phyloP scores from a whole-genome alignment of 2,329 filamentous ascomycete genomes.

The Furcasterigmium furcatum region DNA sequence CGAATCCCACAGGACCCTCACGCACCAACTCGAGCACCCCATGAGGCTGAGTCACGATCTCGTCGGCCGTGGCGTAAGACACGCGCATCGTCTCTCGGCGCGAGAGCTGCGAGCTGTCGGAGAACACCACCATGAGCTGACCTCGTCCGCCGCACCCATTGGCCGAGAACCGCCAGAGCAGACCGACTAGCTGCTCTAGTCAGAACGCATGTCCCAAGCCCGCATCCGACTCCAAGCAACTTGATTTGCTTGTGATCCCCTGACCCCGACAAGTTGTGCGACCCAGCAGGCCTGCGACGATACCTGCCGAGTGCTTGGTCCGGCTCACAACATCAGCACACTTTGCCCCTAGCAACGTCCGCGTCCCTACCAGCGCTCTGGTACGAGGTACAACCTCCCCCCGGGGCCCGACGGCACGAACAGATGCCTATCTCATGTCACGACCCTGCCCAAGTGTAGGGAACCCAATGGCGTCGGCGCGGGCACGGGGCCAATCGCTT shows the following conservation, averaged over 20 bases:
- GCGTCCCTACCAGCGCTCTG: too few relatives aligned
- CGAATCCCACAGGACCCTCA: too few relatives aligned
- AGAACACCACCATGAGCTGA: neutral
- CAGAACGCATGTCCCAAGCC: neutral
- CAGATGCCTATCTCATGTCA: too few relatives aligned
- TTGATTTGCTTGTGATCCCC: neutral
- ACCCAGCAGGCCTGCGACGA: neutral
- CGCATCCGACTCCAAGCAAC: neutral
- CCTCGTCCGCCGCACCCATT: neutral
- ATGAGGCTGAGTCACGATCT: too few relatives aligned
- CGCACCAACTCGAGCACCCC: too few relatives aligned
- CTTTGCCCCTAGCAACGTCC: neutral
- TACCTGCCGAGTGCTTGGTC: neutral
- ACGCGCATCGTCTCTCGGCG: too few relatives aligned
- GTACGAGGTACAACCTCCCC: too few relatives aligned
- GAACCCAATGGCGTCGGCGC: too few relatives aligned
- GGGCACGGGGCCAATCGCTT: too few relatives aligned
- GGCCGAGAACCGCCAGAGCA: neutral
- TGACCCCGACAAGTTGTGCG: neutral
- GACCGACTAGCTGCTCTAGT: neutral
- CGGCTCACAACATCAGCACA: neutral
- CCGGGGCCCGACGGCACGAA: too few relatives aligned
- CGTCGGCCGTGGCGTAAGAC: too few relatives aligned
- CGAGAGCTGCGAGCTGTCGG: neutral
- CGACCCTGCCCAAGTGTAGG: too few relatives aligned